Percentiles rank a stretch among this genome's conserved stretches.
phyloP scores from a whole-genome alignment of 2,329 filamentous ascomycete species.

The Penicillium sp. region DNA sequence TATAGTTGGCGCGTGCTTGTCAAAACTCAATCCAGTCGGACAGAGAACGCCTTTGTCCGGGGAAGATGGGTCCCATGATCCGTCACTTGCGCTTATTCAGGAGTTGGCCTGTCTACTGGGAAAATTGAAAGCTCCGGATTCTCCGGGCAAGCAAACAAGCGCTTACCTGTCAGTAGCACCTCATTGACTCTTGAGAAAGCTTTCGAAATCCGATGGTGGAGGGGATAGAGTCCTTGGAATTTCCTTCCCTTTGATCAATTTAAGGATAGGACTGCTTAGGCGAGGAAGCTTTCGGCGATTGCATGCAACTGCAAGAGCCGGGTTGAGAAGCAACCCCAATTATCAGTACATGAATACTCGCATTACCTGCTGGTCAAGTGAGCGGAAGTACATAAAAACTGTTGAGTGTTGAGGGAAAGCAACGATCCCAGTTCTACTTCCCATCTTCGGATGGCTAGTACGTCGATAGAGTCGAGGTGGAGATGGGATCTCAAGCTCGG shows the following conservation, averaged over 20 bases:
- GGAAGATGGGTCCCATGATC: conserved; percentile 8
- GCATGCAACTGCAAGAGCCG: conserved; percentile 25
- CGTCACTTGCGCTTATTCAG: conserved; percentile 7
- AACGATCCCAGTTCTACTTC: not conserved
- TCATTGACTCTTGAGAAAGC: too few species aligned
- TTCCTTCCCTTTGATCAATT: not conserved
- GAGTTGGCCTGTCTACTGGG: not conserved
- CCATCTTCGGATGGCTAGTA: not conserved
- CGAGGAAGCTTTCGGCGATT: conserved; percentile 13
- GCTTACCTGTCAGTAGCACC: too few species aligned
- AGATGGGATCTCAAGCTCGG: not conserved
- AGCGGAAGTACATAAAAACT: conserved; percentile 13
- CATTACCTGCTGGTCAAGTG: conserved; percentile 23
- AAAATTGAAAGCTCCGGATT: not conserved
- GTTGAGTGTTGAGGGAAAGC: conserved; percentile 9
- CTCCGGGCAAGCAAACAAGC: not conserved
- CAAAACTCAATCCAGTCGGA: conserved; percentile 37
- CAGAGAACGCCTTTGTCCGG: conserved; percentile 12
- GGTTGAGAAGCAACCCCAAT: conserved; percentile 13
- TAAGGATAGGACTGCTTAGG: not conserved
- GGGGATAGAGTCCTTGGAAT: too few species aligned
- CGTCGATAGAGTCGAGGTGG: not conserved
- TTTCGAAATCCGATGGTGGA: too few species aligned
- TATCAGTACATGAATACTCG: conserved; percentile 13
- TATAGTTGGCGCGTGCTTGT: conserved; percentile 39